These are phyloP conservation scores for Ceratobasidium theobromae DNA, from an alignment of 1,284 basidiomycete genomes.

Conservation along the genomic window DNA sequence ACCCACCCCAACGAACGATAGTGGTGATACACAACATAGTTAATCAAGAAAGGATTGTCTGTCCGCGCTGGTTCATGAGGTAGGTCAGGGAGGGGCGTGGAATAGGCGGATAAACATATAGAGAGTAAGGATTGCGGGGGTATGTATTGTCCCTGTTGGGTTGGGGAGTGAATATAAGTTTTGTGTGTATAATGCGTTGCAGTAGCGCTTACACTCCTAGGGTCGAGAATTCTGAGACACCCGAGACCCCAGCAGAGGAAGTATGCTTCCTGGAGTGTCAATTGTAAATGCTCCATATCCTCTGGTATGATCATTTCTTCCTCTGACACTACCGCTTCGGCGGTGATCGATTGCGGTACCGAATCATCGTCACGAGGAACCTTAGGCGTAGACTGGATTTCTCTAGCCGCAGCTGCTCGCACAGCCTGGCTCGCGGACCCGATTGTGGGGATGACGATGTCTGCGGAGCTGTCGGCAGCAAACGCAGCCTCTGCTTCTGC, in stretches of 20 bases:
- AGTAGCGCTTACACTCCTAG: slow-evolving; percentile 61
- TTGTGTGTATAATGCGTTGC: background rate
- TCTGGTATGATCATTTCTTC: slow-evolving; percentile 45
- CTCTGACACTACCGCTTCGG: background rate
- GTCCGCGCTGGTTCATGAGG: slow-evolving; percentile 45
- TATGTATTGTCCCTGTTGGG: slow-evolving; percentile 50
- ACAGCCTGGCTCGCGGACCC: slow-evolving; percentile 24
- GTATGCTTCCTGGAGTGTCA: slow-evolving; percentile 90
- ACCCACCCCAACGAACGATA: slow-evolving; percentile 98
- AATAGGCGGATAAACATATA: slow-evolving; percentile 37
- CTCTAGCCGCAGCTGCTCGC: background rate
- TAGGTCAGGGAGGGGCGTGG: slow-evolving; percentile 36
- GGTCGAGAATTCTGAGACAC: slow-evolving; percentile 74
- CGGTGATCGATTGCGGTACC: background rate
- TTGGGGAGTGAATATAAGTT: background rate
- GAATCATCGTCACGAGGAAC: background rate
- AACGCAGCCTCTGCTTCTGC: slow-evolving; percentile 75
- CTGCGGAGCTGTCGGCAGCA: slow-evolving; percentile 55
- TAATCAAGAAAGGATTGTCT: slow-evolving; percentile 91
- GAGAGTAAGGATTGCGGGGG: slow-evolving; percentile 49
- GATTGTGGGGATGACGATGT: slow-evolving; percentile 48
- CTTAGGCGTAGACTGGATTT: background rate
- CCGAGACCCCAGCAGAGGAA: slow-evolving; percentile 85
- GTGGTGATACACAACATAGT: slow-evolving; percentile 93
- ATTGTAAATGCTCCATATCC: slow-evolving; percentile 88